Conservation (phyloP, 1,284 basidiomycete species). For the Puccinia novopanici region DNA sequence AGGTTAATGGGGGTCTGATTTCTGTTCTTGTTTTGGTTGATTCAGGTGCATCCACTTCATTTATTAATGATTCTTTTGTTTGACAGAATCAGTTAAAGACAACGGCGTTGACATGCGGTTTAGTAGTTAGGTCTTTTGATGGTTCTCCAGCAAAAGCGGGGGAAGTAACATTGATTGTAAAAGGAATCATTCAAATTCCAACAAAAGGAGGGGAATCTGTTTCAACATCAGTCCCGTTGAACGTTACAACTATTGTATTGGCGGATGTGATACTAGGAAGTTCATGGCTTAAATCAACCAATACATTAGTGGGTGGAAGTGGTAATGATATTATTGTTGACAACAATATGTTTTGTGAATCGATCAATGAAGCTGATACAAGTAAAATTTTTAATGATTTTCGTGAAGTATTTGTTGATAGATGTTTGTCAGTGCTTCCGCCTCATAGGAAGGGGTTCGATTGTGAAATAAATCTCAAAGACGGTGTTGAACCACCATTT, state of each 20-base stretch:
- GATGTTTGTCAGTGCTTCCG: not conserved
- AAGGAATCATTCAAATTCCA: not conserved
- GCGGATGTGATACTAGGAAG: constrained; percentile 10
- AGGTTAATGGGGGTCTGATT: not conserved
- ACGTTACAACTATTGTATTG: not conserved
- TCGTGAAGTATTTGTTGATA: not conserved
- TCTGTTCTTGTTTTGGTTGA: not conserved
- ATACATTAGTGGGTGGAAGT: not conserved
- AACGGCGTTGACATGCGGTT: not conserved
- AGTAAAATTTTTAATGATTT: not conserved
- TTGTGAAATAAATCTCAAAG: not conserved
- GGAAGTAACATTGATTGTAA: not conserved
- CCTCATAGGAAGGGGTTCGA: not conserved
- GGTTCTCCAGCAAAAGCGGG: not conserved
- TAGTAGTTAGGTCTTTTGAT: not conserved
- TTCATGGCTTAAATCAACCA: not conserved
- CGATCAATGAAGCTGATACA: not conserved
- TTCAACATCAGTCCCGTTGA: not conserved
- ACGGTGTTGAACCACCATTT: not conserved
- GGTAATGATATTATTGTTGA: not conserved
- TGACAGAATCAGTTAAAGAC: not conserved
- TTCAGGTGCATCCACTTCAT: not conserved
- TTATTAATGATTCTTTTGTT: not conserved
- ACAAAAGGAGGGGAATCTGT: not conserved
- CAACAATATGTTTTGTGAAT: not conserved